phyloP scores from a whole-genome alignment of 805 yeast genomes.

The Kazachstania africana region DNA sequence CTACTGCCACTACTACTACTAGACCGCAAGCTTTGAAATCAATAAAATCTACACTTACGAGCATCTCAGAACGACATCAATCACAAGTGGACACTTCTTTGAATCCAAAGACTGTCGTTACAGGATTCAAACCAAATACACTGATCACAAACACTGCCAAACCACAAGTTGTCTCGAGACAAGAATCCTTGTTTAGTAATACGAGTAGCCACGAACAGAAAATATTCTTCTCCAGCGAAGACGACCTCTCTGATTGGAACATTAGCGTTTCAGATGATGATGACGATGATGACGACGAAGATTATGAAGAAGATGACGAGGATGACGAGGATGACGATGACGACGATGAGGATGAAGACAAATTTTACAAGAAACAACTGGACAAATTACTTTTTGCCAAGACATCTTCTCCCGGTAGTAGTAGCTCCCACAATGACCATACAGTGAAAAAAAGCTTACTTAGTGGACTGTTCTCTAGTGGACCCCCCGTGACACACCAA shows the following conservation, averaged over 20 bases:
- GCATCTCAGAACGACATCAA: conserved; percentile 1
- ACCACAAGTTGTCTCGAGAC: background rate
- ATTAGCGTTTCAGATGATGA: conserved; percentile 19
- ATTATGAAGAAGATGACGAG: conserved; percentile 12
- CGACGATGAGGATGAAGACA: conserved; percentile 24
- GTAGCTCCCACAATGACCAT: background rate
- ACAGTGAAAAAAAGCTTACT: conserved; percentile 18
- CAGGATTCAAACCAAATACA: conserved; percentile 18
- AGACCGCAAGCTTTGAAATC: background rate
- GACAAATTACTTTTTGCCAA: conserved; percentile 20
- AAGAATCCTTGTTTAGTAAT: conserved; percentile 3
- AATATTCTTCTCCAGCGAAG: conserved; percentile 25
- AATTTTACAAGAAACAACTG: conserved; percentile 23
- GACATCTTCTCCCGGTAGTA: conserved; percentile 1
- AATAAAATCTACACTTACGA: conserved; percentile 1
- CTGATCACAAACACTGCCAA: conserved; percentile 1
- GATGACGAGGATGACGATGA: conserved; percentile 21
- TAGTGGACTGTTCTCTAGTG: conserved; percentile 22
- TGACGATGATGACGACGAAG: conserved; percentile 11
- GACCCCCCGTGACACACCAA: too few relatives aligned
- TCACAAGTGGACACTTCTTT: background rate
- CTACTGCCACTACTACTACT: background rate
- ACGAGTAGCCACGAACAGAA: conserved; percentile 7
- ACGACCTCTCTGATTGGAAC: conserved; percentile 26
- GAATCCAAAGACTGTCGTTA: conserved; percentile 13